Conservation (phyloP, 208 protist species). For the Trypanosoma rangeli region DNA sequence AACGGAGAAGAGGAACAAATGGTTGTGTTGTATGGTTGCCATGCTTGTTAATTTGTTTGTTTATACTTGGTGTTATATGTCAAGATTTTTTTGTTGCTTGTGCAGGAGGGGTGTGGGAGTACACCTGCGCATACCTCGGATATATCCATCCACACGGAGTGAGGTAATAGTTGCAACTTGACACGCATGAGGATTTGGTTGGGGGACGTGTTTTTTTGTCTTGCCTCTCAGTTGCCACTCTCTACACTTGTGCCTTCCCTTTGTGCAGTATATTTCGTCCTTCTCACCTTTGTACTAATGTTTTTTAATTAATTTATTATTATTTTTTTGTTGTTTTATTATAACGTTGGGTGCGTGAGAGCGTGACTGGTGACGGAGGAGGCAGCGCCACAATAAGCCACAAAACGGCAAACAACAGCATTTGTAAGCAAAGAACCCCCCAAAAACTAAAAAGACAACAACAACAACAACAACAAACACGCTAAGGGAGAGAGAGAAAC, state of each 20-base stretch:
- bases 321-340: conserved; percentile 4
- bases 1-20: conserved; percentile 14
- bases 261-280: no score
- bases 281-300: no score
- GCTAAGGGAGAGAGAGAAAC: background rate
- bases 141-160: no score
- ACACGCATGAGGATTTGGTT: no score
- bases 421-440: background rate
- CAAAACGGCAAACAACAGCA: conserved; percentile 4
- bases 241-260: no score
- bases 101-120: background rate
- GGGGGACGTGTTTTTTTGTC: no score
- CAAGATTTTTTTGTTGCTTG: background rate
- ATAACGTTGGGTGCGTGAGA: background rate
- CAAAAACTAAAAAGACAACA: conserved; percentile 12
- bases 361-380: background rate
- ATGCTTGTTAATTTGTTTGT: background rate
- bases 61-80: background rate
- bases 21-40: background rate
- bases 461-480: conserved; percentile 3
- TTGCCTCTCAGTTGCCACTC: no score
- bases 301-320: background rate
- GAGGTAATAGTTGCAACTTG: no score
- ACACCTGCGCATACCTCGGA: no score
- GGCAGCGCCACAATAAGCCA: background rate